Evolutionary conservation across 441 rosid species (phyloP).

Genomic region (Bocquillonia castaneifolia): DNA sequence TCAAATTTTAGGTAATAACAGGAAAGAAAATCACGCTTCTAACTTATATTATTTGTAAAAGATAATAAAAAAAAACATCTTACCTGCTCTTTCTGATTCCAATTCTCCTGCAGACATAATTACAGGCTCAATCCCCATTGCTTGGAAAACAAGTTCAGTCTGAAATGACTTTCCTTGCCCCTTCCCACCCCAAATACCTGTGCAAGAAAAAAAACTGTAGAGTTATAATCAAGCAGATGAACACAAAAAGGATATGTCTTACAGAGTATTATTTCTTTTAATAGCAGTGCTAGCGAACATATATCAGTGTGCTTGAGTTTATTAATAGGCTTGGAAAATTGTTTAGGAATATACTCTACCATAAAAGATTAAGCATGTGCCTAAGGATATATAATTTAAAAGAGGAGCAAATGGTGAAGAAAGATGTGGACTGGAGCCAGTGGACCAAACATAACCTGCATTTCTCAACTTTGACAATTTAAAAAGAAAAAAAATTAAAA

Average conservation of each 20-base stretch:
- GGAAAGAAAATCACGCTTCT: background rate
- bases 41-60: background rate
- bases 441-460: background rate
- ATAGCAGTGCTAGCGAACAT: background rate
- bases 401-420: background rate
- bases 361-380: background rate
- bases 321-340: background rate
- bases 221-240: background rate
- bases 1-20: background rate
- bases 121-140: constrained; percentile 87
- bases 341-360: background rate
- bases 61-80: constrained; percentile 19
- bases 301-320: background rate
- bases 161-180: constrained; percentile 98
- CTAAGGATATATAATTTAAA: background rate
- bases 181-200: constrained; percentile 99
- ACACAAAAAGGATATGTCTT: background rate
- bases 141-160: constrained; percentile 87
- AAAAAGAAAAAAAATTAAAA: background rate
- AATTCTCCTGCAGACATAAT: constrained; percentile 96
- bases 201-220: constrained; percentile 1
- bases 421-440: background rate
- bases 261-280: background rate
- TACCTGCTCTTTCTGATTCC: constrained; percentile 95
- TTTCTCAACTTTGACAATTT: background rate